Percentiles rank a stretch among this genome's conserved stretches.
phyloP scores from a whole-genome alignment of 306 rosid genomes.

The Trifolium repens region DNA sequence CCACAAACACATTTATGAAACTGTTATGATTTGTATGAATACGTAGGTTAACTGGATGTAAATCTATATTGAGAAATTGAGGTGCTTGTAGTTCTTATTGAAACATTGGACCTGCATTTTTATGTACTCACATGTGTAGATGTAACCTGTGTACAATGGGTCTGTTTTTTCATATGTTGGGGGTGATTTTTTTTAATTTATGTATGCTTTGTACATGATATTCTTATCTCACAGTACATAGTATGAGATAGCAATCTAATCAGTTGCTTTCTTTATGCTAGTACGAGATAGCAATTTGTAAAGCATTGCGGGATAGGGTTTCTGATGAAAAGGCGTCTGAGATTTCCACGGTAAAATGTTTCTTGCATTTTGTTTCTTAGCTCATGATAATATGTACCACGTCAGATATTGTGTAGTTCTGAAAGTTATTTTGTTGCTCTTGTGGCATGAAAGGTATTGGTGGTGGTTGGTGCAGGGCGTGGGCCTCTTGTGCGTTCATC shows the following conservation, averaged over 20 bases:
- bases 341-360: conserved; percentile 54
- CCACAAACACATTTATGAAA: background rate
- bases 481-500: conserved; percentile 80
- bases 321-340: conserved; percentile 58
- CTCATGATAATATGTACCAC: conserved; percentile 30
- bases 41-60: conserved; percentile 2
- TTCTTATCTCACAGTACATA: background rate
- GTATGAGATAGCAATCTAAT: background rate
- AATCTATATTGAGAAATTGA: background rate
- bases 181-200: background rate
- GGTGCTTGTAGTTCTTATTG: background rate
- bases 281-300: conserved; percentile 69
- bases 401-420: background rate
- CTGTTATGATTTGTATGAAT: background rate
- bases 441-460: conserved; percentile 20
- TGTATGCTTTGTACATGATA: background rate
- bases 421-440: background rate
- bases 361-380: background rate
- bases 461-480: conserved; percentile 74
- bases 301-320: conserved; percentile 74
- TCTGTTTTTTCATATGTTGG: background rate
- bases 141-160: background rate
- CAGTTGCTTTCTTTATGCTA: conserved; percentile 35
- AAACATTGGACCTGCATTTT: background rate
- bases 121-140: background rate